These are phyloP conservation scores for Aspergillus coremiiformis DNA, from an alignment of 495 filamentous ascomycete species.

Conservation along the genomic window DNA sequence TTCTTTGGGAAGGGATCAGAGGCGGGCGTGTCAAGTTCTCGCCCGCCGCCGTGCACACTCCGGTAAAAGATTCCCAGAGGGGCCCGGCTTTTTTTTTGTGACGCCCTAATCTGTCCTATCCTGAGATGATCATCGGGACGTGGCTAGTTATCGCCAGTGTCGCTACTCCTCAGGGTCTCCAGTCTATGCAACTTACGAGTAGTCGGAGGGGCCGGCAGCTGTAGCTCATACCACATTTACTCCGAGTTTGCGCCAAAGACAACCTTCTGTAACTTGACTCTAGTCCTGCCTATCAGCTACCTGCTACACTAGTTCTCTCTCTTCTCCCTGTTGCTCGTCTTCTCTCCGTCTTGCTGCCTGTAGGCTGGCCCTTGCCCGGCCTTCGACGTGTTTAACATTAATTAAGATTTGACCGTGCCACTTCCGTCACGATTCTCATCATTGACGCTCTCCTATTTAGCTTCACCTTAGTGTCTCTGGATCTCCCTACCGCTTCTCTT, in stretches of 20 bases:
- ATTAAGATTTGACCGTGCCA: neutral
- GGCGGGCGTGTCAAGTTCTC: constrained; percentile 11
- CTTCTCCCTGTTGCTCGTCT: constrained; percentile 3
- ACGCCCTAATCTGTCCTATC: neutral
- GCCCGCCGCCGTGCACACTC: too few species aligned
- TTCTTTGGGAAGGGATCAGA: constrained; percentile 21
- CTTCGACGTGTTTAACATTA: neutral
- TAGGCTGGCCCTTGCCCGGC: constrained; percentile 1
- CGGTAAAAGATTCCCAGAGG: constrained; percentile 8
- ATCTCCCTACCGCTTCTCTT: neutral
- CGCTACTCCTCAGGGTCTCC: neutral
- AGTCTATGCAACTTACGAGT: neutral
- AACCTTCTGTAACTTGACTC: neutral
- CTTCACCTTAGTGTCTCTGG: neutral
- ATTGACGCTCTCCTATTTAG: neutral
- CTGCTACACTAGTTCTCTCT: neutral
- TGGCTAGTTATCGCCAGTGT: neutral
- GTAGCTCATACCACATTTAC: neutral
- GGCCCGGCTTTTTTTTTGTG: neutral
- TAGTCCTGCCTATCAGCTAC: neutral
- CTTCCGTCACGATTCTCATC: neutral
- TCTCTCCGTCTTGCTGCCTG: constrained; percentile 6
- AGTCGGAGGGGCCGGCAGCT: neutral
- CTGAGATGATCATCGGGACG: neutral
- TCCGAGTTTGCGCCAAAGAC: constrained; percentile 1